Conservation (phyloP, 805 yeast genomes). For the Brettanomyces naardenensis region DNA sequence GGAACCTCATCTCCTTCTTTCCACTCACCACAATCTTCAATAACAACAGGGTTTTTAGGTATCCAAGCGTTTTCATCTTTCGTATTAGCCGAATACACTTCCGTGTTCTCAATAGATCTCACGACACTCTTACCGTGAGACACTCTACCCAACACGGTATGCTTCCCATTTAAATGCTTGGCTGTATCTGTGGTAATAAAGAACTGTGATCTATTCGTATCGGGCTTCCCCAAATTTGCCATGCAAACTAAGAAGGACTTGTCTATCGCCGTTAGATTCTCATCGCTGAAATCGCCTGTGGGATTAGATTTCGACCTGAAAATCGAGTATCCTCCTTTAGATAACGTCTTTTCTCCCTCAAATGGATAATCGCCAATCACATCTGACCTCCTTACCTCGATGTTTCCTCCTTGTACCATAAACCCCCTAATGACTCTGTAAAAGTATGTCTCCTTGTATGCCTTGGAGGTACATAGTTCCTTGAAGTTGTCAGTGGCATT, state of each 20-base stretch:
- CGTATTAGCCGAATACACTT: slow-evolving; percentile 31
- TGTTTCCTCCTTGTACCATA: slow-evolving; percentile 64
- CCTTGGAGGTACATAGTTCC: slow-evolving; percentile 34
- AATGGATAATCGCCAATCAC: slow-evolving; percentile 28
- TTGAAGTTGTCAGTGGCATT: slow-evolving; percentile 44
- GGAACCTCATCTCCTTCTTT: slow-evolving; percentile 43
- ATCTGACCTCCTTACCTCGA: slow-evolving; percentile 14
- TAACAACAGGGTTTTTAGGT: slow-evolving; percentile 35
- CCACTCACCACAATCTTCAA: slow-evolving; percentile 62
- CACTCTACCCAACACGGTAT: slow-evolving; percentile 71
- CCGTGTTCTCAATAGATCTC: slow-evolving; percentile 51
- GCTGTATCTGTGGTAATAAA: slow-evolving; percentile 63
- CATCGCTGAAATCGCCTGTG: slow-evolving; percentile 43
- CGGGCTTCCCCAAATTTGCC: slow-evolving; percentile 47
- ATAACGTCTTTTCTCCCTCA: slow-evolving; percentile 17
- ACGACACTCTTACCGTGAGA: slow-evolving; percentile 60
- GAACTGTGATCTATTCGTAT: slow-evolving; percentile 58
- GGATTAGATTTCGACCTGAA: slow-evolving; percentile 21
- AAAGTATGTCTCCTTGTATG: slow-evolving; percentile 39
- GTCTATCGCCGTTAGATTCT: slow-evolving; percentile 41
- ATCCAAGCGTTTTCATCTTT: slow-evolving; percentile 16
- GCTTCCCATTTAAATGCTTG: slow-evolving; percentile 70
- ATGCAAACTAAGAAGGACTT: slow-evolving; percentile 48
- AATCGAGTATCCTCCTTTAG: slow-evolving; percentile 40
- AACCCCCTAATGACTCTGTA: slow-evolving; percentile 63